Base-by-base conservation (phyloP, 208 protist genomes). In the Leptomonas seymouri region DNA sequence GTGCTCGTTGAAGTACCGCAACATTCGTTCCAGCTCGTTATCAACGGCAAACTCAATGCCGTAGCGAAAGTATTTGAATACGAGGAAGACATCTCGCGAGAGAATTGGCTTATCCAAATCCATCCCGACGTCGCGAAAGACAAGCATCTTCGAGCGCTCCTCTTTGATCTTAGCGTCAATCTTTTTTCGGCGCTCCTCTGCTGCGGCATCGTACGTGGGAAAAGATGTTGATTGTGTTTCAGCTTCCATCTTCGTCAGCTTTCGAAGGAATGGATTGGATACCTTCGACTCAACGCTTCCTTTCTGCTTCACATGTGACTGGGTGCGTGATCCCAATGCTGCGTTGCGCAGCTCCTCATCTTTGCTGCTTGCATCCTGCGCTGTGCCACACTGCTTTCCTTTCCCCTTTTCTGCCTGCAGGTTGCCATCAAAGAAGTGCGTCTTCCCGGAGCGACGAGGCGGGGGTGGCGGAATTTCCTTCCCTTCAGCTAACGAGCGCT, bases 1-100 rank as follows among this genome's bases (percentile, higher is more conserved):
- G 69, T 96, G 86, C 63, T 96, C 91, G 57, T 96, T 96, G 70
- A 94, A 96, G 74, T 96, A 96, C 23, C 91, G 88, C 34, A 96
- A 61, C 86, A 93, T 90, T 5, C 91, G 81, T 79, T 96, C 91
- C 3, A 96, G 72, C 44, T 96, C 91, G 50, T 96, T 96, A 63
- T 96, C 91, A 6, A 96, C 77, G 20, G 91, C 91, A 66, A 93
- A 96, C 72, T 96, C 91, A 30, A 78, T 82, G 18, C 91, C 91
- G 67, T 93, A 93, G 2, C 83, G 78, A 54, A 96, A 96, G 67
- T 96, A 96, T 74, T 96, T 96, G 48, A 90, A 80, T 0, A 96
- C 74, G 23, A 96, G 78, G 63, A 96, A 89, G 16, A 96, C 81
- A 69, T 96, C 91, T 23, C 91, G 85, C 12, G 91, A 96, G 3